Base-by-base conservation (phyloP, 2,329 filamentous ascomycete species). In the Byssochlamys sp. region DNA sequence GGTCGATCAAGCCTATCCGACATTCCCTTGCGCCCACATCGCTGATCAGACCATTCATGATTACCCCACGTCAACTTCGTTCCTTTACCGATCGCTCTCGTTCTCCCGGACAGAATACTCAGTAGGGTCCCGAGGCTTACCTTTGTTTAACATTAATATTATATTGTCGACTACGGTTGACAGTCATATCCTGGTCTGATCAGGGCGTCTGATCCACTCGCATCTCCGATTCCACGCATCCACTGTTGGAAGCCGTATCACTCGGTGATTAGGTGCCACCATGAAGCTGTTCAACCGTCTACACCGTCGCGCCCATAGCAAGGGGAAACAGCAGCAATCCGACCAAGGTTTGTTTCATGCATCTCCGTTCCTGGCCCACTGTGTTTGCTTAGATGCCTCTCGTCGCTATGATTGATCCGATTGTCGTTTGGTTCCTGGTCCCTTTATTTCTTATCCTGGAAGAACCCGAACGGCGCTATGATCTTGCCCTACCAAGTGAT, bases 261-360 rank as follows among this genome's bases (percentile, higher is more conserved):
- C 14, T 19, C 14, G 12, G 35, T 19, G 49, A 28, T 51, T 51
- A 51, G 25, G 2, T 28, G n/a, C 49, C 49, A 24, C 54, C 53
- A 64, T 64, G 63, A 59, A 57, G 33, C 56, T 52, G 56, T 52
- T 65, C 25, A 58, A 65, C 56, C 59, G 59, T 45, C 27, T 65
- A 26, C 14, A 62, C 29, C 58, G 55, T 53, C 61, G 60, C 54
- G 52, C 63, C 55, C 61, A 62, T 58, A 51, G 54, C 58, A 59
- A 53, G 55, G 59, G 57, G 50, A 61, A 57, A 59, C 60, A 52
- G 52, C 56, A 54, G 27, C 53, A 54, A 54, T 45, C 53, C 53
- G 45, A 10, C 12, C 53, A 54, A 54, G 53, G 53, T 54, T 27
- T 25, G 53, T 54, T 39, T 39, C 53, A 54, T 24, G 28, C 55